Evolutionary conservation across 495 filamentous ascomycete genomes (phyloP).

Genomic region (Neurospora africana): DNA sequence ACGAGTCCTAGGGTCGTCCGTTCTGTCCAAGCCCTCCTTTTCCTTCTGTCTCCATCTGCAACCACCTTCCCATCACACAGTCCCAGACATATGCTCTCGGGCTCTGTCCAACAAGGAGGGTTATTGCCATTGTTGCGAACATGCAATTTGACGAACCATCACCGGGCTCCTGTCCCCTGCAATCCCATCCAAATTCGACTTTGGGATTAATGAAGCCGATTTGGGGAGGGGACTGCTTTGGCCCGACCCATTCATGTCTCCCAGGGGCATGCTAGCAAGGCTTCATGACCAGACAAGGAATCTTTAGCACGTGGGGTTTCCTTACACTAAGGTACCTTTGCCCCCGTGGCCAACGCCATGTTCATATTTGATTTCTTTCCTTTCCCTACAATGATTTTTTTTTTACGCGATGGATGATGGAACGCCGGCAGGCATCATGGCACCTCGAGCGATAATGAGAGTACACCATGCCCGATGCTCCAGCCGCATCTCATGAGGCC

Average conservation of each 20-base stretch:
- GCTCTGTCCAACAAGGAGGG: conserved; percentile 4
- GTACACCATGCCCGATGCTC: not conserved
- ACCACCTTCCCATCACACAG: not conserved
- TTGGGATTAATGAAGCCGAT: conserved; percentile 16
- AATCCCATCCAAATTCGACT: not conserved
- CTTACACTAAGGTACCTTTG: not conserved
- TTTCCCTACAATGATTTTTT: not conserved
- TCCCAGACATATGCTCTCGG: not conserved
- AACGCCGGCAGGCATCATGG: not conserved
- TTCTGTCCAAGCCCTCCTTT: not conserved
- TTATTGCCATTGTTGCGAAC: conserved; percentile 16
- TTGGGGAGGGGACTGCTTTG: conserved; percentile 8
- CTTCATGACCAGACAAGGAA: not conserved
- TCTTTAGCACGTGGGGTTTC: not conserved
- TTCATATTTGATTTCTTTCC: not conserved
- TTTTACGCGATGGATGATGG: not conserved
- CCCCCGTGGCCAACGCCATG: not conserved
- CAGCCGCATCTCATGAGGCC: not conserved
- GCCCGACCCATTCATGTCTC: not conserved
- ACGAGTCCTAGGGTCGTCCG: not conserved
- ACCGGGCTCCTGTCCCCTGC: conserved; percentile 14
- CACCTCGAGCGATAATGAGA: not conserved
- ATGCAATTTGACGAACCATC: conserved; percentile 26
- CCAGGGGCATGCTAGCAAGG: not conserved
- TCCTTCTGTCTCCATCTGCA: not conserved